Percentiles rank a stretch among this genome's conserved stretches.
Evolutionary conservation across 169 alveolate genomes (phyloP).

Genomic region (Plasmodium relictum): DNA sequence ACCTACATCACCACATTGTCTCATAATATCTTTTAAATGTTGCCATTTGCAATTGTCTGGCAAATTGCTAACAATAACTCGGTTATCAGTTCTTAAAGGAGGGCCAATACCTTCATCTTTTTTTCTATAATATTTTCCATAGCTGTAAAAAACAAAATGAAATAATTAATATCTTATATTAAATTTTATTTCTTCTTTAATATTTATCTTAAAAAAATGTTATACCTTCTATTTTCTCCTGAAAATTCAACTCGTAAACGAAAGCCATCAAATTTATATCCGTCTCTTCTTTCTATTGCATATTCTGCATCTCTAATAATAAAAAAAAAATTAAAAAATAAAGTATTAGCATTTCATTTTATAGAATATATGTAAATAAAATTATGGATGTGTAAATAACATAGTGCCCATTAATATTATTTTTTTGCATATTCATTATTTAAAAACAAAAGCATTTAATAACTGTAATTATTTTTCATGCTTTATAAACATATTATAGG

Average conservation of each 20-base stretch:
- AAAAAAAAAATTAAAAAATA: background rate
- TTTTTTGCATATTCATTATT: conserved; percentile 2
- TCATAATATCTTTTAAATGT: conserved; percentile 88
- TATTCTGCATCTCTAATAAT: conserved; percentile 83
- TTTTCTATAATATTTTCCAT: conserved; percentile 62
- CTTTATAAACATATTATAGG: conserved; percentile 25
- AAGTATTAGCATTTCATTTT: conserved; percentile 22
- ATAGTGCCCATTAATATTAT: conserved; percentile 6
- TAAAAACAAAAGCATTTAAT: conserved; percentile 13
- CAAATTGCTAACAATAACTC: conserved; percentile 83
- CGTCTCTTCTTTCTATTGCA: conserved; percentile 85
- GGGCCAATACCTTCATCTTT: conserved; percentile 72
- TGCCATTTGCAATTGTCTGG: conserved; percentile 90
- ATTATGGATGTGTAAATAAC: conserved; percentile 16
- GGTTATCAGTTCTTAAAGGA: conserved; percentile 83
- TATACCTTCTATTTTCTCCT: conserved; percentile 78
- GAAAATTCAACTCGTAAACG: conserved; percentile 87
- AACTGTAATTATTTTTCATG: conserved; percentile 12
- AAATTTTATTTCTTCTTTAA: background rate
- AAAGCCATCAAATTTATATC: conserved; percentile 78
- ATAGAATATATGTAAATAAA: conserved; percentile 17
- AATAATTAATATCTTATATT: conserved; percentile 6
- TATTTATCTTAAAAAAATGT: background rate
- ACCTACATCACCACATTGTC: conserved; percentile 89
- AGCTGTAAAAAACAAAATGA: conserved; percentile 34